These are phyloP conservation scores for Saccharum hybrid DNA, from an alignment of 202 grass and related monocot genomes.

Conservation along the genomic window DNA sequence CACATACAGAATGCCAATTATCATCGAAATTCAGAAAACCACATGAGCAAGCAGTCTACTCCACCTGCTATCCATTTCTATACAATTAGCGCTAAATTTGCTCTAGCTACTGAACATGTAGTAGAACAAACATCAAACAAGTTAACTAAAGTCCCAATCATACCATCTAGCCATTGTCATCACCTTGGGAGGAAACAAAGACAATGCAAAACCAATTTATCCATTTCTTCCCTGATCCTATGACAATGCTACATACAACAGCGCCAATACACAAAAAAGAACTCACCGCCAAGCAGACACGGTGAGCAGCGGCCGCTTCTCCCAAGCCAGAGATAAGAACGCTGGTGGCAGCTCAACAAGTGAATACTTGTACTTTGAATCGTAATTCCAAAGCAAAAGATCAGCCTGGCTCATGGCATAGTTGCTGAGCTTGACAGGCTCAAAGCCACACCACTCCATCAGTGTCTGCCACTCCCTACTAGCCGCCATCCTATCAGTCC, in stretches of 20 bases:
- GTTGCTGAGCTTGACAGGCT: slow-evolving; percentile 70
- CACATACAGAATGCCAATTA: neutral
- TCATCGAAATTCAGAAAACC: slow-evolving; percentile 10
- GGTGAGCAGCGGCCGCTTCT: slow-evolving; percentile 72
- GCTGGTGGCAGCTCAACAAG: slow-evolving; percentile 60
- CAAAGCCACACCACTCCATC: slow-evolving; percentile 75
- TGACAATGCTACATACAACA: slow-evolving; percentile 15
- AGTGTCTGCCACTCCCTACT: slow-evolving; percentile 67
- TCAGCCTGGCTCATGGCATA: slow-evolving; percentile 92
- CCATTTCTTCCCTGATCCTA: slow-evolving; percentile 29
- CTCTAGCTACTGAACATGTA: slow-evolving; percentile 27
- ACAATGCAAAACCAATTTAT: slow-evolving; percentile 44
- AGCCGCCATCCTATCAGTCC: slow-evolving; percentile 77
- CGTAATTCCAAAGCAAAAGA: slow-evolving; percentile 93
- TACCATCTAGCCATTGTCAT: slow-evolving; percentile 52
- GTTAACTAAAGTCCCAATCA: slow-evolving; percentile 45
- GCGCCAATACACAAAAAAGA: neutral
- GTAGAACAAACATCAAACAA: slow-evolving; percentile 24
- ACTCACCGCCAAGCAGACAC: slow-evolving; percentile 93
- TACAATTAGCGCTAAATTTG: slow-evolving; percentile 51
- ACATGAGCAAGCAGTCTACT: slow-evolving; percentile 36
- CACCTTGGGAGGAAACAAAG: slow-evolving; percentile 36
- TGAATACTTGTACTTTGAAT: slow-evolving; percentile 80
- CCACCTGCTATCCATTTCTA: slow-evolving; percentile 40
- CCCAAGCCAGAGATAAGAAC: slow-evolving; percentile 89